phyloP scores from a whole-genome alignment of 2,329 filamentous ascomycete species.

The Paracoccidioides lutzii region DNA sequence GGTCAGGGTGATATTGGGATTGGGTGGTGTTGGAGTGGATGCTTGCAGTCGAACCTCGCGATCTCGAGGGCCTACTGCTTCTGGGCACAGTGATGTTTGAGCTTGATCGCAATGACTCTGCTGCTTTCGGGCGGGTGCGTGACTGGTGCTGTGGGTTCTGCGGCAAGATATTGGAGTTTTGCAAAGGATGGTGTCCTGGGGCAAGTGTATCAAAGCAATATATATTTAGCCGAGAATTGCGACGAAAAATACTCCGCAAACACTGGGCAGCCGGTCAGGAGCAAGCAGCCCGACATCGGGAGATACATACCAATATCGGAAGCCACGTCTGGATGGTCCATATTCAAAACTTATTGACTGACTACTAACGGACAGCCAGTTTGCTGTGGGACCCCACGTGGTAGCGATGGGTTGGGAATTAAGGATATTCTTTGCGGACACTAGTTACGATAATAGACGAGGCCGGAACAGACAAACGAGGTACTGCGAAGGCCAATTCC shows the following conservation, averaged over 20 bases:
- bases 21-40: conserved; percentile 36
- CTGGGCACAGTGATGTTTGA: conserved; percentile 30
- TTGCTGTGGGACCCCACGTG: not conserved
- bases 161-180: conserved; percentile 25
- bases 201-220: not conserved
- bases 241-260: not conserved
- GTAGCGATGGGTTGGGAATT: conserved; percentile 2
- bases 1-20: conserved; percentile 31
- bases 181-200: conserved; percentile 25
- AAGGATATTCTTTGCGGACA: not conserved
- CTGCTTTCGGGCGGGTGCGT: conserved; percentile 29
- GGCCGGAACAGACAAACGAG: not conserved
- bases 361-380: conserved; percentile 7
- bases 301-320: conserved; percentile 21
- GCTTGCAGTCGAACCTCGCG: conserved; percentile 35
- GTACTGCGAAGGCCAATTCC: not conserved
- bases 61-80: conserved; percentile 30
- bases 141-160: conserved; percentile 27
- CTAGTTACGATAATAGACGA: not conserved
- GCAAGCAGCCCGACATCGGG: not conserved
- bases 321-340: conserved; percentile 17
- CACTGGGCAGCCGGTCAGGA: not conserved
- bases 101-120: conserved; percentile 29
- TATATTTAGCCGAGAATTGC: not conserved
- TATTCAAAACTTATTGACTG: conserved; percentile 3